Base-by-base conservation (phyloP, 2,329 filamentous ascomycete genomes). In the Penicillium concentricum region DNA sequence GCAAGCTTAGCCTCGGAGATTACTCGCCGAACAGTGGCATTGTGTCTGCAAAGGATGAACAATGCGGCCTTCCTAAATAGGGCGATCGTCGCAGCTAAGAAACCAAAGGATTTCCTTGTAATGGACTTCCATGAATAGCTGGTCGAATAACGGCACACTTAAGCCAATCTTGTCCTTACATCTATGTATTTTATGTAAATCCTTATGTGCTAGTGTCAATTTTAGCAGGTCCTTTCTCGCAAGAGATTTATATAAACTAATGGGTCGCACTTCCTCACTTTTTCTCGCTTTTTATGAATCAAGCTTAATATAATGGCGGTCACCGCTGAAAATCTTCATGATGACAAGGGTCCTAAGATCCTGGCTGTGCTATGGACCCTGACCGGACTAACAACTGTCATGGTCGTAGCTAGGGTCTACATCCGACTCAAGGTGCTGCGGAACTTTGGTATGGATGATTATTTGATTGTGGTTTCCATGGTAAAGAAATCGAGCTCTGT, bases 391-490 rank as follows among this genome's bases (percentile, higher is more conserved):
- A 69, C 66, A 4, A 66, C 68, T 4, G 3, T 73, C 6, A 68
- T 76, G 12, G 71, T 74, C 4, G 34, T 50, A 2, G 68, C 70
- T 1, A 67, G 76, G 7, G 56, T 78, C 13, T 76, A 69, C 32
- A 70, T 72, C 35, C 67, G 75, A 16, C 56, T 61, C 4, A 54
- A 51, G 15, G 66, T 76, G 26, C 59, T 72, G 37, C 67, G 66
- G 9, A 73, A 70, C 30, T 52, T 75, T n/a, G 69, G 72, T 1
- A 48, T 67, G 4, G 75, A 78, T 50, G 76, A 78, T 56, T 75
- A 68, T 39, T 54, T 77, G 26, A 77, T 76, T 57, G 55, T 69
- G 0, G 18, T 64, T 3, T 69, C 74, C 2, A 62, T 74, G 61
- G 73, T 75, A 56, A 58, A 64, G 57, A 10, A 22, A 6, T 13